Evolutionary conservation across 768 basidiomycete genomes (phyloP), one percentile per base, ranked within the genome.

Genomic region (Vararia minispora): DNA sequence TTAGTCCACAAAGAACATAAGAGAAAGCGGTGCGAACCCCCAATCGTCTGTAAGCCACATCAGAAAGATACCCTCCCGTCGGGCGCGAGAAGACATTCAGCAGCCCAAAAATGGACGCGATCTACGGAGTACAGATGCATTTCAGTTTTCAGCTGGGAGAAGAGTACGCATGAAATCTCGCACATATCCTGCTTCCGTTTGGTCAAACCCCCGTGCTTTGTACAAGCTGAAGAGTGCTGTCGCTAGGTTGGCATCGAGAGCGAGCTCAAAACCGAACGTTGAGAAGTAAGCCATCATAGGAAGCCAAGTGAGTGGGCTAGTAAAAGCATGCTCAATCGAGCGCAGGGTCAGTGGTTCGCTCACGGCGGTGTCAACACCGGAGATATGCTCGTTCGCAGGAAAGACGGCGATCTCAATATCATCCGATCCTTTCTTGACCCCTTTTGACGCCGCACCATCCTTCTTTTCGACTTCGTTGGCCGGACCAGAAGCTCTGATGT

Each of bases 251-350:
- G 65, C 66, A 46, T 79, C 72, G 29, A 79, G 63, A 1, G 68
- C 65, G 6, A 79, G 63, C 52, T 77, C 76, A 32, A 66, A 62
- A 0, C 76, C 75, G 45, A 77, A 76, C 2, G 73, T 72, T 1
- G 67, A 45, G 22, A 49, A 28, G 44, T 78, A 78, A 10, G 66
- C 68, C 7, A 74, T 49, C 0, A 67, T 54, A 0, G 74, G 73
- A 3, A 76, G 62, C 70, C 73, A 75, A 1, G 74, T 76, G 10
- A 70, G 43, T 1, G 69, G 69, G 39, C 48, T 64, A 14, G 44
- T 9, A 18, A 70, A 18, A 35, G 74, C 60, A 28, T 48, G 39
- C 14, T 46, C 6, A 11, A 62, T 60, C 2, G 54, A 41, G 24
- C 51, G 45, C 26, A 46, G 17, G 2, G 71, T 69, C 14, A 72